Percentiles rank a stretch among this genome's conserved stretches.
Conservation (phyloP, 192 early-diverging fungal species). For the Glomus cerebriforme region DNA sequence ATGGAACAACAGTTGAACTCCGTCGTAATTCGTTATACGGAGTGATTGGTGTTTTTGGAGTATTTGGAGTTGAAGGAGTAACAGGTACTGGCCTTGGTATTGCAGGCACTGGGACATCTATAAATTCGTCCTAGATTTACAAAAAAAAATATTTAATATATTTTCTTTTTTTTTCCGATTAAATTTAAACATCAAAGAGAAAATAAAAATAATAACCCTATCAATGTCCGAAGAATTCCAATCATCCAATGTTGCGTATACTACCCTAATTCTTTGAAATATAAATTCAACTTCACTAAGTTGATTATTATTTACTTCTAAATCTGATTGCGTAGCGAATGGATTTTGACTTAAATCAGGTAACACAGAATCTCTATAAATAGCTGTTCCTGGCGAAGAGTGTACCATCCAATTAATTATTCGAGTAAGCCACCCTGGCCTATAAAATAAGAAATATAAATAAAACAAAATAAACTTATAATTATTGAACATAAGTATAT, state of each 20-base stretch:
- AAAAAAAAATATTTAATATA: neutral
- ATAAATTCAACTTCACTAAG: constrained; percentile 47
- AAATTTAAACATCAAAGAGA: neutral
- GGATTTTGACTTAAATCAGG: constrained; percentile 35
- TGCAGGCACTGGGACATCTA: constrained; percentile 13
- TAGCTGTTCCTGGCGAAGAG: constrained; percentile 29
- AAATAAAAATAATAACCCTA: constrained; percentile 24
- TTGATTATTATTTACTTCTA: constrained; percentile 36
- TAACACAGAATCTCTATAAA: constrained; percentile 21
- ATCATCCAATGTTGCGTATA: constrained; percentile 33
- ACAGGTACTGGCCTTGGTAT: constrained; percentile 4
- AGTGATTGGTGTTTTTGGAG: neutral
- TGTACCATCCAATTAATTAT: constrained; percentile 54
- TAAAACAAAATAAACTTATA: neutral
- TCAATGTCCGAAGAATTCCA: neutral
- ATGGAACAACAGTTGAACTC: neutral
- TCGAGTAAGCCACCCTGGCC: constrained; percentile 55
- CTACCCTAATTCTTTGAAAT: constrained; percentile 37
- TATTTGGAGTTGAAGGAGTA: neutral
- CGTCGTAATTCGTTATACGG: constrained; percentile 1
- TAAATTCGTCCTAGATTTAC: neutral
- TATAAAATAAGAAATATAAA: constrained; percentile 11
- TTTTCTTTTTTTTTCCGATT: too few relatives aligned
- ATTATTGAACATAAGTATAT: neutral
- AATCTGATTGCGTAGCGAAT: constrained; percentile 35